Conservation (phyloP, 2,329 filamentous ascomycete species). For the Fusarium azukiicola region DNA sequence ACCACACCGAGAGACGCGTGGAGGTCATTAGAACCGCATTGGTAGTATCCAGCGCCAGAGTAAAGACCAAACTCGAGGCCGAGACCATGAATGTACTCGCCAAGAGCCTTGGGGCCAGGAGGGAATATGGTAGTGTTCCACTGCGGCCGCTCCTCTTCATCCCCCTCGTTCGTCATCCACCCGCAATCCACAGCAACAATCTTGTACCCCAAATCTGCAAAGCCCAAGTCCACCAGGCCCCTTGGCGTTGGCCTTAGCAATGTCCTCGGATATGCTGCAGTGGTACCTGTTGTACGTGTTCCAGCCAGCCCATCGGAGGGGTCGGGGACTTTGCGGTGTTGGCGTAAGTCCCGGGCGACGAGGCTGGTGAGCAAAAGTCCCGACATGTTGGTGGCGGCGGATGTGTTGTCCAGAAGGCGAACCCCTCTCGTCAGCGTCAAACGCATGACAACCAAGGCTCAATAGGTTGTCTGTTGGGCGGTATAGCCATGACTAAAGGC, state of each 20-base stretch:
- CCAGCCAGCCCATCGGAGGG: conserved; percentile 77
- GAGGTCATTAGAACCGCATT: conserved; percentile 66
- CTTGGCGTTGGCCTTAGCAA: conserved; percentile 68
- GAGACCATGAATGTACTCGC: conserved; percentile 71
- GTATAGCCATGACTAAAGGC: neutral
- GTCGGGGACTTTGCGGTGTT: conserved; percentile 54
- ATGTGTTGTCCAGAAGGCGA: neutral
- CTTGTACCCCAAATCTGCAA: conserved; percentile 75
- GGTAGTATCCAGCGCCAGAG: conserved; percentile 70
- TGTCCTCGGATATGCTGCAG: conserved; percentile 42
- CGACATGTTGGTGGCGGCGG: conserved; percentile 27
- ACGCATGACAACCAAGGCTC: neutral
- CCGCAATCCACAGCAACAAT: conserved; percentile 80
- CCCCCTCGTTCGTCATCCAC: conserved; percentile 69
- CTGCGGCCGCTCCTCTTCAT: conserved; percentile 68
- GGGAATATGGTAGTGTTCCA: conserved; percentile 75
- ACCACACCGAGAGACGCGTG: conserved; percentile 68
- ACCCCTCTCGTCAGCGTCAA: neutral
- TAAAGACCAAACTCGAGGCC: conserved; percentile 77
- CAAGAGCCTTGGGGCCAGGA: conserved; percentile 70
- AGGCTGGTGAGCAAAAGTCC: conserved; percentile 23
- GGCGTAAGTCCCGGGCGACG: conserved; percentile 25
- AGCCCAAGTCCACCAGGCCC: conserved; percentile 73
- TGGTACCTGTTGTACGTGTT: conserved; percentile 77
- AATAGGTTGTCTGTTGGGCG: neutral